phyloP scores from a whole-genome alignment of 179 eudicot genomes.

The Heliamphora pulchella region DNA sequence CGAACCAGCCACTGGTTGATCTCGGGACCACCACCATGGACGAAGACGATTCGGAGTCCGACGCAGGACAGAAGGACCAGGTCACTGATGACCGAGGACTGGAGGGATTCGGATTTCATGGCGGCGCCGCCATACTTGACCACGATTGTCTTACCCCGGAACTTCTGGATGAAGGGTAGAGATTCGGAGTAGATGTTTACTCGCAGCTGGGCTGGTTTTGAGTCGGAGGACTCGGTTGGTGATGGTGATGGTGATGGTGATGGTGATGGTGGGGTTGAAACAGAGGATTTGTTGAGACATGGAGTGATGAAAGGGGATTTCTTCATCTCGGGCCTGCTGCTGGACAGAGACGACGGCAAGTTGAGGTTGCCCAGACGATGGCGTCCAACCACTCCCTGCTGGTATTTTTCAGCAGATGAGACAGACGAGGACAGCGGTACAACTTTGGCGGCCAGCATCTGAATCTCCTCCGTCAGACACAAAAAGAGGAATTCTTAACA shows the following conservation, averaged over 20 bases:
- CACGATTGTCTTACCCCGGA: slow-evolving; percentile 73
- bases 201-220: slow-evolving; percentile 49
- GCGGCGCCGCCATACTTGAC: slow-evolving; percentile 93
- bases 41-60: slow-evolving; percentile 71
- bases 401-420: background rate
- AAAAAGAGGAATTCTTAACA: no score
- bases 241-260: background rate
- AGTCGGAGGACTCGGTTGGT: background rate
- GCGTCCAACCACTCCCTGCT: no score
- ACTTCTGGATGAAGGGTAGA: slow-evolving; percentile 73
- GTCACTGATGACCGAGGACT: slow-evolving; percentile 75
- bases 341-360: background rate
- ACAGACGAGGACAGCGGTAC: slow-evolving; percentile 1
- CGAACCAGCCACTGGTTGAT: slow-evolving; percentile 64
- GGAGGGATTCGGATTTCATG: slow-evolving; percentile 71
- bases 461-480: no score
- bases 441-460: slow-evolving; percentile 8
- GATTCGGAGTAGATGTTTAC: slow-evolving; percentile 76
- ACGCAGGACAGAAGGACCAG: slow-evolving; percentile 72
- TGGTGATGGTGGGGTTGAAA: background rate
- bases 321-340: background rate
- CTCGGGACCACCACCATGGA: slow-evolving; percentile 90
- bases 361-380: background rate
- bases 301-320: background rate
- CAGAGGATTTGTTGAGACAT: background rate